These are phyloP conservation scores for Globisporangium viniferum DNA, from an alignment of 352 stramenopile species.

Conservation along the genomic window DNA sequence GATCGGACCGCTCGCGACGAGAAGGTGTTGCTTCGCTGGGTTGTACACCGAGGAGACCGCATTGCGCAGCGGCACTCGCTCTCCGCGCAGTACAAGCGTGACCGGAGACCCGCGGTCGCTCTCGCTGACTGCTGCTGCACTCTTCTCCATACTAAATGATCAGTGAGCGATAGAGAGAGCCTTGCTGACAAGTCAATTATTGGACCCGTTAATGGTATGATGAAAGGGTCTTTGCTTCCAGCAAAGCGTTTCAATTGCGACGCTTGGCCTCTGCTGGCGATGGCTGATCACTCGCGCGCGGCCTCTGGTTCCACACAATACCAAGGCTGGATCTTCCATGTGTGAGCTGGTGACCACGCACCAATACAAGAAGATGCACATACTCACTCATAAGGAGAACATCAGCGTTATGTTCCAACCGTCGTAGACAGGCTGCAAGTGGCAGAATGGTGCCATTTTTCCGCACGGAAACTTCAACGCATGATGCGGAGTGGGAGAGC, in stretches of 20 bases:
- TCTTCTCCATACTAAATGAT: background rate
- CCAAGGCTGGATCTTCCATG: background rate
- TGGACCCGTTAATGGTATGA: background rate
- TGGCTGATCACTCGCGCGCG: background rate
- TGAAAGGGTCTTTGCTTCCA: background rate
- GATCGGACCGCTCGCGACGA: slow-evolving; percentile 31
- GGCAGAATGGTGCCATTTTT: background rate
- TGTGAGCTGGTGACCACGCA: background rate
- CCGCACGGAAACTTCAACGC: slow-evolving; percentile 5
- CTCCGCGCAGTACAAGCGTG: slow-evolving; percentile 47
- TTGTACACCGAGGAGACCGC: slow-evolving; percentile 46
- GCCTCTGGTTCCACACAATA: background rate
- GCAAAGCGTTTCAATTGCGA: slow-evolving; percentile 5
- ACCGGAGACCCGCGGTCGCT: slow-evolving; percentile 17
- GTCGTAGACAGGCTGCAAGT: background rate
- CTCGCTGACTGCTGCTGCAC: background rate
- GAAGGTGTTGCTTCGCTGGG: slow-evolving; percentile 23
- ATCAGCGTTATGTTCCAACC: background rate
- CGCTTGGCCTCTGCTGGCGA: background rate
- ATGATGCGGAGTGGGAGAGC: background rate
- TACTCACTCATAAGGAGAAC: background rate
- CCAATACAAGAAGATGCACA: background rate
- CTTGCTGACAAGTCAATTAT: background rate
- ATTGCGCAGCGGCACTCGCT: slow-evolving; percentile 36
- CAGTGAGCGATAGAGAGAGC: background rate